Conservation (phyloP, 805 yeast genomes). For the Pichia nakasei region DNA sequence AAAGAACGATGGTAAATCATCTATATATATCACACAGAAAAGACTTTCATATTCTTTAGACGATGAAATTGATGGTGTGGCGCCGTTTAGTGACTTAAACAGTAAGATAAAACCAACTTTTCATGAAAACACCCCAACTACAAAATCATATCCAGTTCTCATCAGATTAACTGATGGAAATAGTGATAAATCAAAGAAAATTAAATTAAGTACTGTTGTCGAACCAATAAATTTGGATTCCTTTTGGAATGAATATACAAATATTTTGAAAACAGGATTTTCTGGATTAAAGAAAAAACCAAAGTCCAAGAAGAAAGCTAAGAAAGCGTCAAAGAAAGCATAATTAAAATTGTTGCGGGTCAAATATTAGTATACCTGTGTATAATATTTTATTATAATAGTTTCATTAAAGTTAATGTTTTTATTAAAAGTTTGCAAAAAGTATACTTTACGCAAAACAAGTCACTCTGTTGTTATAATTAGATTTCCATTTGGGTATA, state of each 20-base stretch:
- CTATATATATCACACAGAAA: conserved; percentile 54
- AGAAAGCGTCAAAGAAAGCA: conserved; percentile 20
- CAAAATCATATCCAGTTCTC: conserved; percentile 43
- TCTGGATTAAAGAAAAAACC: conserved; percentile 75
- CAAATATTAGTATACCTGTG: no score
- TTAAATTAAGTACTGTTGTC: conserved; percentile 69
- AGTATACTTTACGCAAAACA: no score
- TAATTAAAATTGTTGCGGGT: not conserved
- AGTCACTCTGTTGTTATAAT: conserved; percentile 30
- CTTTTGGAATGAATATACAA: conserved; percentile 74
- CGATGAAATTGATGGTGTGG: conserved; percentile 13
- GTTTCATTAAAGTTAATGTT: no score
- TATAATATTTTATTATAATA: no score
- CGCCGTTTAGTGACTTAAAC: conserved; percentile 11
- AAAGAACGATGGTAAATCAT: conserved; percentile 30
- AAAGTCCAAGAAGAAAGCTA: conserved; percentile 61
- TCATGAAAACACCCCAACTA: conserved; percentile 1
- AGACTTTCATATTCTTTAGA: conserved; percentile 29
- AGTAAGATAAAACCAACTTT: conserved; percentile 11
- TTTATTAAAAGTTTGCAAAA: no score
- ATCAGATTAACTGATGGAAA: conserved; percentile 61
- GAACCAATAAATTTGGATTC: conserved; percentile 48
- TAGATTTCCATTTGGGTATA: conserved; percentile 57
- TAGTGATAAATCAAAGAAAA: conserved; percentile 38
- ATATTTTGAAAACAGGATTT: conserved; percentile 61